phyloP scores from a whole-genome alignment of 371 early-diverging fungal species.

The Mortierella sp. region DNA sequence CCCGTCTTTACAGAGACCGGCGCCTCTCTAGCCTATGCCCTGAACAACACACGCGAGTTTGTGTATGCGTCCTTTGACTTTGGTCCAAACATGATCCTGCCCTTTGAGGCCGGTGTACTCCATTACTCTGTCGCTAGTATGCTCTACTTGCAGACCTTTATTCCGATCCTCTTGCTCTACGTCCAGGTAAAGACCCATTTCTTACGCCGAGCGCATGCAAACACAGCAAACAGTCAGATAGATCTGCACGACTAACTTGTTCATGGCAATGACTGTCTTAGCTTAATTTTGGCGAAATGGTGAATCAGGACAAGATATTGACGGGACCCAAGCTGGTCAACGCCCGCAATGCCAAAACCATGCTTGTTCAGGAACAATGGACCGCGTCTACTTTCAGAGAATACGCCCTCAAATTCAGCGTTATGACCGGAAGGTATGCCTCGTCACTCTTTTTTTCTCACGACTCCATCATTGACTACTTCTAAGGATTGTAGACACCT shows the following conservation, averaged over 20 bases:
- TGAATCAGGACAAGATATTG: constrained; percentile 12
- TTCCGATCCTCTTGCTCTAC: constrained; percentile 31
- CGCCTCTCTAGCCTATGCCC: background rate
- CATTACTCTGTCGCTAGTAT: constrained; percentile 33
- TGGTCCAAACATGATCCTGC: constrained; percentile 7
- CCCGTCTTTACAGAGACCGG: constrained; percentile 18
- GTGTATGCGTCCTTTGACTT: constrained; percentile 38
- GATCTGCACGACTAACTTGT: background rate
- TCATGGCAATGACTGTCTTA: background rate
- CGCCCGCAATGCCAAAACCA: constrained; percentile 14
- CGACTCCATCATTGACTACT: background rate
- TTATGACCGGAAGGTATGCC: constrained; percentile 27
- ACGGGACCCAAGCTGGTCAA: constrained; percentile 44
- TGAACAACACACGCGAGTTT: constrained; percentile 22
- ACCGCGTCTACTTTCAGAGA: constrained; percentile 7
- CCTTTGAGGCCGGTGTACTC: constrained; percentile 2
- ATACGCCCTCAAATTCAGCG: constrained; percentile 14
- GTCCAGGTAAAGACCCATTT: constrained; percentile 23
- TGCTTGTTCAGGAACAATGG: constrained; percentile 32
- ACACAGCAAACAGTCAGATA: background rate
- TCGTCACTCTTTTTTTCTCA: background rate
- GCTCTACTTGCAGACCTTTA: constrained; percentile 29
- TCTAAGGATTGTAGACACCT: background rate
- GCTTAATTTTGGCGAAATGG: constrained; percentile 33
- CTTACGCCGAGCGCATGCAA: background rate